These are phyloP conservation scores for Sordariomycetes sp. DNA, from an alignment of 2,329 filamentous ascomycete genomes.

Conservation along the genomic window DNA sequence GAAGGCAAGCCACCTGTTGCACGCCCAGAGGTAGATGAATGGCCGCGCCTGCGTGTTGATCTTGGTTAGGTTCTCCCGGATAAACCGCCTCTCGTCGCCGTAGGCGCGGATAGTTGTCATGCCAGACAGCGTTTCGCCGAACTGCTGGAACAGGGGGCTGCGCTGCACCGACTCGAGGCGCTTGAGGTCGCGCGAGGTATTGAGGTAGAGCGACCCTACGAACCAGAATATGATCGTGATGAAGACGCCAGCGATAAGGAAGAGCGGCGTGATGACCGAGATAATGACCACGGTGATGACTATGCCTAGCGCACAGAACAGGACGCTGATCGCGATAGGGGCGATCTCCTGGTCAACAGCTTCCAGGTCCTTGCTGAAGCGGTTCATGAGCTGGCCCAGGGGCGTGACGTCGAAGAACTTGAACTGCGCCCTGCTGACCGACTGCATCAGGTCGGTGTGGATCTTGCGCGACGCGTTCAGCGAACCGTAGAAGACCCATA, in stretches of 20 bases:
- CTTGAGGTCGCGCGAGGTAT: slow-evolving; percentile 90
- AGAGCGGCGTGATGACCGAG: slow-evolving; percentile 77
- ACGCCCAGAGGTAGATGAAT: slow-evolving; percentile 93
- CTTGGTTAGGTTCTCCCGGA: slow-evolving; percentile 76
- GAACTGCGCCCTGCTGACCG: slow-evolving; percentile 83
- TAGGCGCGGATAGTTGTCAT: slow-evolving; percentile 97
- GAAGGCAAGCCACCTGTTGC: slow-evolving; percentile 93
- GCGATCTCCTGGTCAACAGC: slow-evolving; percentile 93
- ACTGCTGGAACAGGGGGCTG: slow-evolving; percentile 94
- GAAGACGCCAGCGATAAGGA: slow-evolving; percentile 76
- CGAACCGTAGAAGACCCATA: slow-evolving; percentile 87
- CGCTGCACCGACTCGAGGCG: slow-evolving; percentile 87
- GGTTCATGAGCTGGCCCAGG: slow-evolving; percentile 92
- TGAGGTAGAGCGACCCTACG: slow-evolving; percentile 80
- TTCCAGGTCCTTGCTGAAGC: slow-evolving; percentile 96
- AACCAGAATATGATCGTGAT: slow-evolving; percentile 76
- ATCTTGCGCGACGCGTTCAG: slow-evolving; percentile 78
- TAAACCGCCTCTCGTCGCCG: slow-evolving; percentile 85
- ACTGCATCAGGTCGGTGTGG: slow-evolving; percentile 66
- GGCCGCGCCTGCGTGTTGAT: slow-evolving; percentile 89
- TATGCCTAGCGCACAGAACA: slow-evolving; percentile 55
- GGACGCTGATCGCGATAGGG: slow-evolving; percentile 71
- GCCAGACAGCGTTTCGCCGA: slow-evolving; percentile 87
- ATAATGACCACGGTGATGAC: slow-evolving; percentile 83
- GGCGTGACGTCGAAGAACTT: slow-evolving; percentile 97